A percentile compares a stretch with the other conserved stretches of the same genome.
These are phyloP conservation scores for Phytophthora cryptogea DNA, from an alignment of 352 stramenopile species.

Conservation along the genomic window DNA sequence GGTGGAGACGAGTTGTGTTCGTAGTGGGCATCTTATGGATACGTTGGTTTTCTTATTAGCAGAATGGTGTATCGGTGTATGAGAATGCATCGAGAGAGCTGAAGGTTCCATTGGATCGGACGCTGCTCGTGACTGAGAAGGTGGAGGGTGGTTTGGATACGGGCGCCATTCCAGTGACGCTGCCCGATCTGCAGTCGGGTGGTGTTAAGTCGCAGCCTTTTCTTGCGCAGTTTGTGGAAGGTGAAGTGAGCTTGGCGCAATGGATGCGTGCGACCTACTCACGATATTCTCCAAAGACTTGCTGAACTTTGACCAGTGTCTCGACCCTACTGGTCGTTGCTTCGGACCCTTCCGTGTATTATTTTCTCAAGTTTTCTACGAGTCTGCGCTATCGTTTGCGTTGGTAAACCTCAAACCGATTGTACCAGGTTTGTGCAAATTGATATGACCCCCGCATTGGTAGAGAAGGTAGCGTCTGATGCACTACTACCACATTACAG, in stretches of 20 bases:
- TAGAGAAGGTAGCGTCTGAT: not conserved
- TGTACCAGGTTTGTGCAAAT: constrained; percentile 61
- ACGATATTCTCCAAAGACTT: constrained; percentile 28
- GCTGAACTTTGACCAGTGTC: constrained; percentile 43
- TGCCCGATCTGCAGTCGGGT: constrained; percentile 11
- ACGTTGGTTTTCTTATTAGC: not conserved
- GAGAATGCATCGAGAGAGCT: constrained; percentile 20
- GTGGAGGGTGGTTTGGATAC: not conserved
- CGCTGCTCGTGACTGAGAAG: constrained; percentile 35
- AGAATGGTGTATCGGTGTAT: constrained; percentile 24
- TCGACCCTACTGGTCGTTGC: constrained; percentile 33
- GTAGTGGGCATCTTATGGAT: no score
- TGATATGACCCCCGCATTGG: no score
- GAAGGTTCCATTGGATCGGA: constrained; percentile 31
- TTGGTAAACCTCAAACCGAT: constrained; percentile 96
- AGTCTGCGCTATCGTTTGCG: constrained; percentile 60
- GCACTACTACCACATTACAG: constrained; percentile 26
- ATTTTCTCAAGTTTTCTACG: constrained; percentile 61
- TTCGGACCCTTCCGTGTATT: constrained; percentile 58
- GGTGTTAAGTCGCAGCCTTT: constrained; percentile 1
- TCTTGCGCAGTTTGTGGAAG: constrained; percentile 26
- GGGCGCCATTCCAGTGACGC: constrained; percentile 10
- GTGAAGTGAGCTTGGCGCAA: constrained; percentile 3
- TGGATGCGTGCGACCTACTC: not conserved
- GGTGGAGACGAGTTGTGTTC: no score